A percentile compares a stretch with the other conserved stretches of the same genome.
These are phyloP conservation scores for Rhododendron mucronatum DNA, from an alignment of 148 eudicot species.

Conservation along the genomic window DNA sequence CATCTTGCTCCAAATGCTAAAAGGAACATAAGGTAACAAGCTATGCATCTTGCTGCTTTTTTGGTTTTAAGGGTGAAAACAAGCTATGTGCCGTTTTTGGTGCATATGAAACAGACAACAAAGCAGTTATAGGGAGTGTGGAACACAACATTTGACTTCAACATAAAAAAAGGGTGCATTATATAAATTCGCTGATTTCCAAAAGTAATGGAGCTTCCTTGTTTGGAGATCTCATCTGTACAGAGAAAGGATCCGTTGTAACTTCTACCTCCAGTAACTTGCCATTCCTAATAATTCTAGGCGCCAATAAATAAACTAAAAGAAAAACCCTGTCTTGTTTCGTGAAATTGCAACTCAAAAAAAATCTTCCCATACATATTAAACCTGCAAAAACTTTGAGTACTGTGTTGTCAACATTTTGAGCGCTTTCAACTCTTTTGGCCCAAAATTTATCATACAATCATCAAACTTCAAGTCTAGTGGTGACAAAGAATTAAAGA, in stretches of 20 bases:
- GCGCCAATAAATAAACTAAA: neutral
- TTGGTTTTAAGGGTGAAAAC: neutral
- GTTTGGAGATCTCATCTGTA: neutral
- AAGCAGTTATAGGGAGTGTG: neutral
- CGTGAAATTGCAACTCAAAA: neutral
- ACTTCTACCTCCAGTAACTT: neutral
- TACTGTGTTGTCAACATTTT: slow-evolving; percentile 20
- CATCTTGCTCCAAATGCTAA: neutral
- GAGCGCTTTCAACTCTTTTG: slow-evolving; percentile 14
- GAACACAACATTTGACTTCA: neutral
- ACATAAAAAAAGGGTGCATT: neutral
- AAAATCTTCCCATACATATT: neutral
- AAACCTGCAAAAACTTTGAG: slow-evolving; percentile 22
- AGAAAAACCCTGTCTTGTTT: neutral
- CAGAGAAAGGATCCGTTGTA: neutral
- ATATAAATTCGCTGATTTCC: neutral
- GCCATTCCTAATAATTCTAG: neutral
- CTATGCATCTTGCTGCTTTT: neutral
- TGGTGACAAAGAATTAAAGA: slow-evolving; percentile 32
- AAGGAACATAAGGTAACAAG: neutral
- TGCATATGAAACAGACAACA: neutral
- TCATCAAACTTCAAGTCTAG: slow-evolving; percentile 32
- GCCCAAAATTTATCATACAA: slow-evolving; percentile 10
- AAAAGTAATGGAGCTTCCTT: neutral
- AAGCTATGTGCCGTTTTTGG: neutral